A percentile compares a stretch with the other conserved stretches of the same genome.
These are phyloP conservation scores for Aspergillus carbonarius DNA, from an alignment of 2,329 filamentous ascomycete genomes.

Conservation along the genomic window DNA sequence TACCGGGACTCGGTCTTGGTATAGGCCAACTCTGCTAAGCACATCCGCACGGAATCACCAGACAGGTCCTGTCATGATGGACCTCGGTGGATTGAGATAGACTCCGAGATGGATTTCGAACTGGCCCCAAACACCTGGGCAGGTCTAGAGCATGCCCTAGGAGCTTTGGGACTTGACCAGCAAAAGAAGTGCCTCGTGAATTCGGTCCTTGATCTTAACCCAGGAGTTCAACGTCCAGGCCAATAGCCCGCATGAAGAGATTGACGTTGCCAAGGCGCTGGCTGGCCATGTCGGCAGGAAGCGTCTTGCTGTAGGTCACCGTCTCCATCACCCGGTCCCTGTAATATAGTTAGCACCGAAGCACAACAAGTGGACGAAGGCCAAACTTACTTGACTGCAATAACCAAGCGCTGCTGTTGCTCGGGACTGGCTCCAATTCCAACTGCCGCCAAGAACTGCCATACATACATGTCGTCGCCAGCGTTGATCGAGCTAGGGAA, in stretches of 20 bases:
- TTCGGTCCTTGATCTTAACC: constrained; percentile 44
- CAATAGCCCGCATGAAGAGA: constrained; percentile 96
- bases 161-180: not conserved
- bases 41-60: not conserved
- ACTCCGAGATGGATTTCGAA: not conserved
- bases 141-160: not conserved
- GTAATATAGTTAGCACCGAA: constrained; percentile 17
- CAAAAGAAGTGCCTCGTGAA: not conserved
- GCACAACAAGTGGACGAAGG: not conserved
- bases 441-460: constrained; percentile 95
- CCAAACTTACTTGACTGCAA: constrained; percentile 74
- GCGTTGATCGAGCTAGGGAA: constrained; percentile 91
- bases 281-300: constrained; percentile 81
- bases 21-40: not conserved
- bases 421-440: constrained; percentile 90
- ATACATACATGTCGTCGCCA: constrained; percentile 92
- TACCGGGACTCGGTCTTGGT: not conserved
- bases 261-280: constrained; percentile 90
- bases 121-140: not conserved
- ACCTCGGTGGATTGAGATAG: not conserved
- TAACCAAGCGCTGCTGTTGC: constrained; percentile 89
- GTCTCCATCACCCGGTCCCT: constrained; percentile 94
- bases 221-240: constrained; percentile 86
- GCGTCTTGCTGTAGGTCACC: constrained; percentile 80
- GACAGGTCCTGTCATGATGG: not conserved